Evolutionary conservation across 1,284 basidiomycete species (phyloP).

Genomic region (Cutaneotrichosporon cyanovorans): DNA sequence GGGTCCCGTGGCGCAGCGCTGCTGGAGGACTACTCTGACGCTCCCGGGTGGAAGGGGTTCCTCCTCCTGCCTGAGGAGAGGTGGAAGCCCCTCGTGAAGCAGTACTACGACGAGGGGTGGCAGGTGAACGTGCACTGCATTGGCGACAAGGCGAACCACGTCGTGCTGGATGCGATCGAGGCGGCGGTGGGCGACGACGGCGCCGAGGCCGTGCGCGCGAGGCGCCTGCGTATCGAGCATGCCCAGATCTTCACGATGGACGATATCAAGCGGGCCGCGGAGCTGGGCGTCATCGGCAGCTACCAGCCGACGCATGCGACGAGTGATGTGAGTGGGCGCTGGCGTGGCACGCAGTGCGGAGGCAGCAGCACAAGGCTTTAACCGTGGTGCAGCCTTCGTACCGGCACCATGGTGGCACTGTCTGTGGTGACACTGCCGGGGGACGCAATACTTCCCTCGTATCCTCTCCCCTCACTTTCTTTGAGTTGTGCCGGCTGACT

Average conservation of each 20-base stretch:
- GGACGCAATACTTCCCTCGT: too few species aligned
- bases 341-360: too few species aligned
- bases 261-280: constrained; percentile 63
- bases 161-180: constrained; percentile 73
- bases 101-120: constrained; percentile 53
- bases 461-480: not conserved
- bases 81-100: constrained; percentile 54
- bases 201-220: constrained; percentile 29
- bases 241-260: constrained; percentile 70
- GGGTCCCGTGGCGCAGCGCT: constrained; percentile 88
- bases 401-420: too few species aligned
- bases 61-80: constrained; percentile 55
- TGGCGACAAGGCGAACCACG: constrained; percentile 77
- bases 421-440: too few species aligned
- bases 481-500: too few species aligned
- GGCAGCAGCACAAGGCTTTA: too few species aligned
- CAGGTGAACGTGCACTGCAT: constrained; percentile 71
- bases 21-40: constrained; percentile 73
- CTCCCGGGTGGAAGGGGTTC: constrained; percentile 61
- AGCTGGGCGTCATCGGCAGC: constrained; percentile 76
- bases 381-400: too few species aligned
- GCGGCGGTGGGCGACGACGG: constrained; percentile 50
- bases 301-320: constrained; percentile 84
- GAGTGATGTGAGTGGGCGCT: constrained; percentile 42
- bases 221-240: constrained; percentile 75